Evolutionary conservation across 2,329 filamentous ascomycete genomes (phyloP).

Genomic region (Aureobasidium sp.): DNA sequence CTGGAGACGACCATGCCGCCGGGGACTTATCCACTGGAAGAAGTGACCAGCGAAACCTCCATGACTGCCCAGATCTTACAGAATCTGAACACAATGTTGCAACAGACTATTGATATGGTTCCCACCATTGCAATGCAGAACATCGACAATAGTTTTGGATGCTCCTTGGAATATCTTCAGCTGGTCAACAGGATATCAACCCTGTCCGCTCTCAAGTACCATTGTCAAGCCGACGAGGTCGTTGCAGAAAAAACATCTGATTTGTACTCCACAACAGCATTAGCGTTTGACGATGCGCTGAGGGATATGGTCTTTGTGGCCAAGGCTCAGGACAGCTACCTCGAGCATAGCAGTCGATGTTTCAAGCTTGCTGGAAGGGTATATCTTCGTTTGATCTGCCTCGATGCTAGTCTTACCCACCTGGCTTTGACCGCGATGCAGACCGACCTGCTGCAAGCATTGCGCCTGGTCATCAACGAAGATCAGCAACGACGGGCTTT

Average conservation of each 20-base stretch:
- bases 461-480: background rate
- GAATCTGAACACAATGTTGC: background rate
- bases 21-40: conserved; percentile 1
- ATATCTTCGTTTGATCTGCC: background rate
- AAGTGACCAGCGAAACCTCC: background rate
- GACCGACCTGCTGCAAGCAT: background rate
- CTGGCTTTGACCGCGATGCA: background rate
- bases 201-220: background rate
- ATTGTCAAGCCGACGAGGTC: background rate
- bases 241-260: background rate
- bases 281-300: background rate
- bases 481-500: background rate
- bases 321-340: background rate
- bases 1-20: conserved; percentile 8
- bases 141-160: background rate
- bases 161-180: background rate
- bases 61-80: background rate
- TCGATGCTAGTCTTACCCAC: background rate
- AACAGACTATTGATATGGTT: background rate
- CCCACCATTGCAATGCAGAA: background rate
- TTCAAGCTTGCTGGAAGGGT: background rate
- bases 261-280: background rate
- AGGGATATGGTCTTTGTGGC: background rate
- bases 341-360: background rate
- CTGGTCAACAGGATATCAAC: conserved; percentile 5